Evolutionary conservation across 495 filamentous ascomycete genomes (phyloP), one percentile per base, ranked within the genome.

Genomic region (Podospora bellae-mahoneyi): DNA sequence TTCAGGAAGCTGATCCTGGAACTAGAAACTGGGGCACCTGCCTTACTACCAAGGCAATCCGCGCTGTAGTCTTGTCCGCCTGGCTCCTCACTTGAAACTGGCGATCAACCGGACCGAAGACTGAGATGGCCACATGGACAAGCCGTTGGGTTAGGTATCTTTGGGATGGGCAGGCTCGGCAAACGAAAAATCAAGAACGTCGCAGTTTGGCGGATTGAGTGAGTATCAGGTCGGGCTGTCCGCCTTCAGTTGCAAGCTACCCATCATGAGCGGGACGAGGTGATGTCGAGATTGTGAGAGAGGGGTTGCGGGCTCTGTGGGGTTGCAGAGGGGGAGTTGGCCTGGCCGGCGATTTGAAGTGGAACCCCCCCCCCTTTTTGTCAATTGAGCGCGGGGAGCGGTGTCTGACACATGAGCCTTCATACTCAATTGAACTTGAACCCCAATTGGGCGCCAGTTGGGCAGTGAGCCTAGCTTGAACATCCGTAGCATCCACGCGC

Each of bases 361-460:
- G 68, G 68, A 66, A 59, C 58, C 62, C 56, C 1, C 60, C 19
- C 5, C 10, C 55, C 55, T 6, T 58, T 58, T 32, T 57, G 62
- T 48, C 57, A 65, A 54, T 57, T 32, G 63, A 28, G 55, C 20
- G 28, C 60, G 16, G 55, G 32, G 5, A 60, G 67, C 58, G 23
- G n/a, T 60, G 26, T 62, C 2, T 20, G 23, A 5, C n/a, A 58
- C 55, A 19, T 58, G 16, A 64, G 6, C 48, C 66, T 39, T 64
- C 68, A 64, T 62, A 68, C 66, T 71, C 70, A 69, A 73, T 74
- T 71, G 72, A 74, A 62, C 39, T 74, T 71, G 72, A 74, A 62
- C 58, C 60, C 65, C 74, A 71, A 73, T 76, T 74, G 74, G 74
- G 74, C 72, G 66, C 39, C 74, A 61, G 60, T 74, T 71, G 72